These are phyloP conservation scores for Wickerhamomyces sp. DNA, from an alignment of 1,139 yeast genomes.

Conservation along the genomic window DNA sequence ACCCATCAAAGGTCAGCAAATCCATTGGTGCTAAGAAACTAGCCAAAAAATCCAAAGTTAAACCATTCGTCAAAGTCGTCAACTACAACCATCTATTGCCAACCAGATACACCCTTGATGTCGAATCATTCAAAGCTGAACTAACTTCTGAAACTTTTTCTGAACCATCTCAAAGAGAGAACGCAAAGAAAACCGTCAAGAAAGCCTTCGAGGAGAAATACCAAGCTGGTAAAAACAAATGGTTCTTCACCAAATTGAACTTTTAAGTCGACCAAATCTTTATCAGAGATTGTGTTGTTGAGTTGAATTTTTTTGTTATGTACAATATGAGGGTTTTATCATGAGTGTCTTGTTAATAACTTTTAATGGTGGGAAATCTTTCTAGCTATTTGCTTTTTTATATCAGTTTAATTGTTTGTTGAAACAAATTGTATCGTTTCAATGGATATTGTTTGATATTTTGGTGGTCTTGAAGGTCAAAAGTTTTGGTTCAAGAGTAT, in stretches of 20 bases:
- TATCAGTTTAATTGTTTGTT: not conserved
- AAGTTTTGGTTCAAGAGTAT: too few relatives aligned
- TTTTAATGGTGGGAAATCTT: constrained; percentile 1
- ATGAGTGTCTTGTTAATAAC: not conserved
- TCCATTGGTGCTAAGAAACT: constrained; percentile 93
- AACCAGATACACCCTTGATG: constrained; percentile 98
- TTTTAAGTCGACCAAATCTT: constrained; percentile 50
- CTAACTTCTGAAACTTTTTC: constrained; percentile 91
- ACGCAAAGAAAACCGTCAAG: constrained; percentile 98
- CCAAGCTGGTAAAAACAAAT: constrained; percentile 99
- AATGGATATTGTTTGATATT: not conserved
- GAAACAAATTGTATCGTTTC: too few relatives aligned
- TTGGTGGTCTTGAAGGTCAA: not conserved
- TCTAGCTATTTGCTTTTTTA: constrained; percentile 2
- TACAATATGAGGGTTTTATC: constrained; percentile 1
- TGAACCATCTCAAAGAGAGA: constrained; percentile 98
- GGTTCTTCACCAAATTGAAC: constrained; percentile 99
- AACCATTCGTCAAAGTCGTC: constrained; percentile 98
- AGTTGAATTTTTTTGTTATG: not conserved
- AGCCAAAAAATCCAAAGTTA: constrained; percentile 96
- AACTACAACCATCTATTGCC: constrained; percentile 99
- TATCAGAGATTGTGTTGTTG: not conserved
- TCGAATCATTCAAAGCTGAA: constrained; percentile 89
- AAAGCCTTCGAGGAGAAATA: constrained; percentile 99
- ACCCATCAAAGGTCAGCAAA: constrained; percentile 96